These are phyloP conservation scores for Bathelium albidoporum DNA, from an alignment of 495 filamentous ascomycete genomes.

Conservation along the genomic window DNA sequence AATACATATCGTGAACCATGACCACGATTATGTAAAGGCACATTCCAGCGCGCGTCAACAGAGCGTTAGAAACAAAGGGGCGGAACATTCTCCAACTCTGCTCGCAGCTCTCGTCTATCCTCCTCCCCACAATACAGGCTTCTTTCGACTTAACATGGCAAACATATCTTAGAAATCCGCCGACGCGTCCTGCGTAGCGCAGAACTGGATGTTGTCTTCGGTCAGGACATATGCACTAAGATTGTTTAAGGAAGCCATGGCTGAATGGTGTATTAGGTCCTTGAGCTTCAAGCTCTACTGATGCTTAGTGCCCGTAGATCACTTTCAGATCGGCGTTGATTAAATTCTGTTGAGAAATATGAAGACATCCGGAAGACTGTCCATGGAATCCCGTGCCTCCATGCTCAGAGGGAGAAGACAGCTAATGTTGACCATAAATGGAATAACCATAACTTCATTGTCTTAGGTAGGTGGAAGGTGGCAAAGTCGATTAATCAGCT, in stretches of 20 bases:
- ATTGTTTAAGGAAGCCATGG: neutral
- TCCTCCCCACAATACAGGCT: constrained; percentile 20
- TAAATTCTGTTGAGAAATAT: neutral
- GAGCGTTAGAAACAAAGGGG: neutral
- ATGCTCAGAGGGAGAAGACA: neutral
- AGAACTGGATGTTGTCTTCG: neutral
- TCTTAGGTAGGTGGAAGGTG: too few species aligned
- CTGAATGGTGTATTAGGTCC: neutral
- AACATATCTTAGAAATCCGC: neutral
- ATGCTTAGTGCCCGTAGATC: neutral
- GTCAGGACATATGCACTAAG: neutral
- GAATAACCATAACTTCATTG: too few species aligned
- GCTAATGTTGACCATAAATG: too few species aligned
- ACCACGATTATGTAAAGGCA: neutral
- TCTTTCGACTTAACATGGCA: too few species aligned
- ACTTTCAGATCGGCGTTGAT: neutral
- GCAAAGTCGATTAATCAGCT: neutral
- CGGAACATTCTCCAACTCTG: neutral
- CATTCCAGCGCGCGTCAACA: neutral
- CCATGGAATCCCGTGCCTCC: neutral
- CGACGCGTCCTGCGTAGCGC: neutral
- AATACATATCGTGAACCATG: neutral
- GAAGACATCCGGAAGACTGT: neutral
- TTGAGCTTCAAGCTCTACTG: neutral
- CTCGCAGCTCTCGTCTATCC: constrained; percentile 26